Base-by-base conservation (phyloP, 495 filamentous ascomycete species). In the Terfezia boudieri region DNA sequence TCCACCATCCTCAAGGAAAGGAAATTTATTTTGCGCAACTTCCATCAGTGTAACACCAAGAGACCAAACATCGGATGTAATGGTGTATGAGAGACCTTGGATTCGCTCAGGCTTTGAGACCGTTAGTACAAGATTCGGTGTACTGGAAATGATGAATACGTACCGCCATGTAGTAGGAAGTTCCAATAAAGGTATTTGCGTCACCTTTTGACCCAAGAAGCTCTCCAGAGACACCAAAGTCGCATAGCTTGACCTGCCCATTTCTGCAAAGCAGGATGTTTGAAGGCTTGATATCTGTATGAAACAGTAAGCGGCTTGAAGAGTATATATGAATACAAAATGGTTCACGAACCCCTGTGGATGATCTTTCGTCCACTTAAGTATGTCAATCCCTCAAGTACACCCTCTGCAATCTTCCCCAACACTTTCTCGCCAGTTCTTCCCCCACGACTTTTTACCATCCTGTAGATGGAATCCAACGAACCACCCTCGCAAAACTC, bases 121-220 rank as follows among this genome's bases (percentile, higher is more conserved):
- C 50, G 36, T 50, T 61, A 17, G 64, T 5, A 46, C 17, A 51
- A 36, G 59, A 56, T 49, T 14, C 37, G 48, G 36, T 36, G 14
- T 14, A 37, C 9, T 20, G 22, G 8, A 35, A 53, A 36, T 37
- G 51, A 14, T 8, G 52, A 35, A 51, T 57, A 53, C 62, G 23
- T 64, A 65, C 62, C 54, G 90, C 92, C 90, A 98, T 98, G 71
- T 98, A 98, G 68, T 96, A 96, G 17, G 85, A 92, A 37, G 90
- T 98, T 23, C 90, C 90, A 65, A 98, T 98, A 64, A 96, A 98
- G 5, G 90, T 98, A 68, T 95, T 95, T 57, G 90, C 90, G 64
- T 95, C 92, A 36, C 90, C 90, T 66, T 95, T 95, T 53, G 90
- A 96, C 58, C 90, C 90, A 36, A 65, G 61, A 67, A 94, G 94